Base-by-base conservation (phyloP, 805 yeast genomes). In the Candida easanensis region DNA sequence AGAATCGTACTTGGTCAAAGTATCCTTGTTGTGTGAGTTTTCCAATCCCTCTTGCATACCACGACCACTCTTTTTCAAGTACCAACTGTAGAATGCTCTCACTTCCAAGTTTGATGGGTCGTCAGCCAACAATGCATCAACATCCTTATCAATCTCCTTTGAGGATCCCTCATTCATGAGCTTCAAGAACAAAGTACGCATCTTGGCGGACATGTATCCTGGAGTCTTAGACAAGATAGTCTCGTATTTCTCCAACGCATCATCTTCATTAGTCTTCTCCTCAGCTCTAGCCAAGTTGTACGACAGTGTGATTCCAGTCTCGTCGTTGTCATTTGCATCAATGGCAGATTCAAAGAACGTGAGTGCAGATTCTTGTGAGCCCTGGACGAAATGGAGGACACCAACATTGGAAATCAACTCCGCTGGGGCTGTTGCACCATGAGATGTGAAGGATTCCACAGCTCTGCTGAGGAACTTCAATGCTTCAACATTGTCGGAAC, bases 11-110 rank as follows among this genome's bases (percentile, higher is more conserved):
- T 84, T 80, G 26, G 82, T 84, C 51, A 93, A 73, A 0, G 99
- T 88, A 36, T 84, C 86, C 62, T 88, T 88, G 60, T 88, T 90
- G 58, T 86, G 95, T 13, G 75, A 69, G 49, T 87, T 82, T 62
- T 88, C 97, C 27, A 77, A 60, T 50, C 77, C 83, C 33, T 66
- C 75, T 13, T 58, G 52, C 4, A 47, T 42, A n/a, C 56, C 57
- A 49, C 71, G 76, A 51, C 73, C 73, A 23, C 84, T 81, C 57
- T 76, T 78, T 48, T 65, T 70, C 52, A 89, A 68, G 57, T 79
- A 88, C 97, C 98, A 93, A 25, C 95, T 93, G 61, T 85, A 88
- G 53, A 93, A 85, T 0, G 98, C 84, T 49, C 99, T 80, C 2
- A 88, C 81, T 60, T 90, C 97, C 47, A 88, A 66, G 57, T 88